Evolutionary conservation across 2,329 filamentous ascomycete species (phyloP).

Genomic region (Arthrobotrys conoides): DNA sequence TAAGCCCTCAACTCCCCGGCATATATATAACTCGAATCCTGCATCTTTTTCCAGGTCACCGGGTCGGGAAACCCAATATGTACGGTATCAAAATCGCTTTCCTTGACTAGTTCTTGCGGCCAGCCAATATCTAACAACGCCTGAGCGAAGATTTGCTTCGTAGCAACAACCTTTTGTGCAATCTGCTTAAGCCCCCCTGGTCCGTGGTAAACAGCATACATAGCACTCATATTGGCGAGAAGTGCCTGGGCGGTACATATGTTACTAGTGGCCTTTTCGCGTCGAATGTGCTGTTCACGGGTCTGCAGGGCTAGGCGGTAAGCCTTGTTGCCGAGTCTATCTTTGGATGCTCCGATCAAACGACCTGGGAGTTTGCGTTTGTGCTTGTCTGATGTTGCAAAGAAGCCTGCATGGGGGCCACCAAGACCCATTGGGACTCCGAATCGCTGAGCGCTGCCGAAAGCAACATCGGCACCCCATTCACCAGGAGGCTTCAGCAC

Average conservation of each 20-base stretch:
- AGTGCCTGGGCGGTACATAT: constrained; percentile 96
- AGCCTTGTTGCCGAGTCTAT: constrained; percentile 84
- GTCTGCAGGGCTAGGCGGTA: constrained; percentile 90
- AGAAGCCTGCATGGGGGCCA: constrained; percentile 97
- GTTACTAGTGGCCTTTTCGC: constrained; percentile 97
- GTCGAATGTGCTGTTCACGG: constrained; percentile 93
- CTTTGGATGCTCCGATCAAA: constrained; percentile 90
- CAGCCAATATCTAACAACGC: constrained; percentile 36
- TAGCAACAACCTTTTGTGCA: constrained; percentile 81
- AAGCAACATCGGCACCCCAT: constrained; percentile 94
- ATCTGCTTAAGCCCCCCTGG: constrained; percentile 86
- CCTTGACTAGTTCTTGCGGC: constrained; percentile 36
- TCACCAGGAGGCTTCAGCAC: constrained; percentile 90
- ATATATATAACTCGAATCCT: not conserved
- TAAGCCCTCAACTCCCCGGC: not conserved
- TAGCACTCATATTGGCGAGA: constrained; percentile 93
- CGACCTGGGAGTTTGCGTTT: constrained; percentile 96
- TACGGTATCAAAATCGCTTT: constrained; percentile 55
- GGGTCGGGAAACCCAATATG: constrained; percentile 22
- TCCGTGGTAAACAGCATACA: constrained; percentile 95
- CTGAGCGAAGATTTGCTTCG: constrained; percentile 66
- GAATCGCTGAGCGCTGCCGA: constrained; percentile 91
- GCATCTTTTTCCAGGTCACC: not conserved
- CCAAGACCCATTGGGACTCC: constrained; percentile 93
- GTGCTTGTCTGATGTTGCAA: constrained; percentile 89